Base-by-base conservation (phyloP, 2,329 filamentous ascomycete genomes). In the Talaromyces sp. region DNA sequence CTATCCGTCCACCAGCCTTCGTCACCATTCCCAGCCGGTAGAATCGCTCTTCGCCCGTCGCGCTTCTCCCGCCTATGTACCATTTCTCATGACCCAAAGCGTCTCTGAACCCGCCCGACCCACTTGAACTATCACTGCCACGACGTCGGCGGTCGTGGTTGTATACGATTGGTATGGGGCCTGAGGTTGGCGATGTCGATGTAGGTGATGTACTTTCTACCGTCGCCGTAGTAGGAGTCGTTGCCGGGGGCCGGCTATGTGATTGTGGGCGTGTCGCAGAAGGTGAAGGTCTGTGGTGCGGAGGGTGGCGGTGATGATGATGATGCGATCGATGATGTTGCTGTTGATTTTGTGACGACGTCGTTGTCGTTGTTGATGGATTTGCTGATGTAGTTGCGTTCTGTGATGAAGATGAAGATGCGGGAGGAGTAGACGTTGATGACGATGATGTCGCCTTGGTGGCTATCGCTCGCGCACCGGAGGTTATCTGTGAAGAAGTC, bases 41-140 rank as follows among this genome's bases (percentile, higher is more conserved):
- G 64, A 82, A 82, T 58, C 79, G 76, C 67, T 83, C 81, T 70
- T 83, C 81, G 0, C 81, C 81, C 17, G 71, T 75, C 11, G 79
- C 76, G 25, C 79, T 82, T 40, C 79, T 74, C 4, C 82, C 82
- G 3, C 82, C 82, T 29, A 84, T 81, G 71, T 83, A 84, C 82
- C 82, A 83, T 68, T 83, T 83, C 72, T 83, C 81, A 1, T 77
- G 74, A 0, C 80, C 80, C 10, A 82, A 66, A 0, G 79, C 78
- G 70, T 83, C 81, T 7, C 80, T 74, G 64, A 83, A 83, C 1
- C 81, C 81, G 15, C 79, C 79, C 1, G 78, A 81, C 19, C 79
- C 79, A 54, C 74, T 81, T 22, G 80, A 82, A 45, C 77, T 80
- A 67, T 82, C 80, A 66, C 81, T 83, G 19, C 81, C 81, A 51